These are phyloP conservation scores for Claviceps capensis DNA, from an alignment of 2,329 filamentous ascomycete species.

Conservation along the genomic window DNA sequence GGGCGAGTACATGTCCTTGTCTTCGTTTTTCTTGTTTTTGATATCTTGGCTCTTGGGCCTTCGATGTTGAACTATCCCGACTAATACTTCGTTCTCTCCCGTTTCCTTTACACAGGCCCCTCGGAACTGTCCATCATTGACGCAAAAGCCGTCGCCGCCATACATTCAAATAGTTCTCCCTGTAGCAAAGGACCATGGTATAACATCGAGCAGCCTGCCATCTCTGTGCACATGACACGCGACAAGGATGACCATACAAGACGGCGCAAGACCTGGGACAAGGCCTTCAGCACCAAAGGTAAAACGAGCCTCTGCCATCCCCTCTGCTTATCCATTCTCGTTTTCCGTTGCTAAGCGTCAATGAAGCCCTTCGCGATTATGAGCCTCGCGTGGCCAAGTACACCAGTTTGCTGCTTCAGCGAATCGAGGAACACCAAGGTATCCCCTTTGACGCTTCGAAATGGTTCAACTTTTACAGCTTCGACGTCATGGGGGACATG, in stretches of 20 bases:
- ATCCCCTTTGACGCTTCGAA: constrained; percentile 15
- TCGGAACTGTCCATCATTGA: constrained; percentile 19
- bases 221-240: constrained; percentile 18
- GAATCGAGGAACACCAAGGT: constrained; percentile 12
- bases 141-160: constrained; percentile 13
- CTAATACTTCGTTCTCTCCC: background rate
- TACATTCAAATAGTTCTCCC: constrained; percentile 16
- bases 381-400: constrained; percentile 13
- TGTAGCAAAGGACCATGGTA: constrained; percentile 22
- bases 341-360: background rate
- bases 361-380: constrained; percentile 9
- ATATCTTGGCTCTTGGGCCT: background rate
- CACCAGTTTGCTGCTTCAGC: background rate
- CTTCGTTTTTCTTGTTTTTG: background rate
- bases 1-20: constrained; percentile 7
- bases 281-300: constrained; percentile 17
- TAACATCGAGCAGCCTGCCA: constrained; percentile 15
- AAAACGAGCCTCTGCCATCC: background rate
- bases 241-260: constrained; percentile 17
- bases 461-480: constrained; percentile 23
- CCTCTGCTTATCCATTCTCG: background rate
- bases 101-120: constrained; percentile 9
- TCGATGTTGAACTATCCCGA: background rate
- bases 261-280: constrained; percentile 21
- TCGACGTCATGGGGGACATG: constrained; percentile 28